Evolutionary conservation across 306 rosid genomes (phyloP).

Genomic region (Potentilla sterilis): DNA sequence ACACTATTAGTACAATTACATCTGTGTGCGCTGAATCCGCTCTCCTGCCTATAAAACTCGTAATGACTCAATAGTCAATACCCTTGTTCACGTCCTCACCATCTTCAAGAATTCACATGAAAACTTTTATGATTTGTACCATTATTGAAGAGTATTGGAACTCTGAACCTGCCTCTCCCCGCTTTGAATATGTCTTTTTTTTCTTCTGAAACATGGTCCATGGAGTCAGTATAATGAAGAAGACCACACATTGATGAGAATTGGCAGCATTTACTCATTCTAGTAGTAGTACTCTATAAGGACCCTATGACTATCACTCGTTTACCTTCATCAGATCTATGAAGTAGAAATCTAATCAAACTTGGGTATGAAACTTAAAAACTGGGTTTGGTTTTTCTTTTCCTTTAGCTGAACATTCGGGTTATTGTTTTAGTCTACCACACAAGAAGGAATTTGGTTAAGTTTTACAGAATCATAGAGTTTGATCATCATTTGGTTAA

Average conservation of each 20-base stretch:
- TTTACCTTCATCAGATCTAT: neutral
- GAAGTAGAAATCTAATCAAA: neutral
- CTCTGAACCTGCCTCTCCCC: neutral
- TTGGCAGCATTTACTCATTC: neutral
- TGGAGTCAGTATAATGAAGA: neutral
- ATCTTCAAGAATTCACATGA: neutral
- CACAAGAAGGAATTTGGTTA: neutral
- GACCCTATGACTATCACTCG: neutral
- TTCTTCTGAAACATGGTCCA: conserved; percentile 2
- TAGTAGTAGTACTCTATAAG: neutral
- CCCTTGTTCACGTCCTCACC: neutral
- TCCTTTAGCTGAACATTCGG: neutral
- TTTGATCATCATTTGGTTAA: neutral
- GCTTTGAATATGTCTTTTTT: neutral
- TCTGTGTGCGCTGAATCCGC: too few species aligned
- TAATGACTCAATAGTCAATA: neutral
- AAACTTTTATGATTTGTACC: neutral
- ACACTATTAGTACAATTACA: too few species aligned
- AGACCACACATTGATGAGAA: neutral
- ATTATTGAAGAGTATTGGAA: neutral
- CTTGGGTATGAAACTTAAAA: neutral
- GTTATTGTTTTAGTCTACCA: neutral
- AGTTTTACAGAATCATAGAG: neutral
- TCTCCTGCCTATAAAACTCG: neutral
- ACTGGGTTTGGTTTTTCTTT: neutral